These are phyloP conservation scores for Theobroma cacao DNA, from an alignment of 345 rosid genomes.

Conservation along the genomic window DNA sequence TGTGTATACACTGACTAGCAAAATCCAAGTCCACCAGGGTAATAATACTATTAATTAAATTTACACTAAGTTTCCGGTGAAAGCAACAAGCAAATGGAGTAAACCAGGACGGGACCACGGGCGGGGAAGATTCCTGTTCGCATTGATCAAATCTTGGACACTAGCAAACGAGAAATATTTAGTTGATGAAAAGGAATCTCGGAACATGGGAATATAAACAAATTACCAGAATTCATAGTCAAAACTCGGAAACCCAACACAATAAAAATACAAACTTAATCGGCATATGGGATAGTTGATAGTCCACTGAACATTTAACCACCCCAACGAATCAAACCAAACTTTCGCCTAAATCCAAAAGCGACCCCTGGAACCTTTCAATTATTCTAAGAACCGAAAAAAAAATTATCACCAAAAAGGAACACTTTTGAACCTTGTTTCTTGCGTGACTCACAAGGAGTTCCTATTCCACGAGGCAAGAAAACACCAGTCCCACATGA, in stretches of 20 bases:
- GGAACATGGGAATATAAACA: slow-evolving; percentile 1
- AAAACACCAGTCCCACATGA: slow-evolving; percentile 93
- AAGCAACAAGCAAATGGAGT: not conserved
- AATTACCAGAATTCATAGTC: not conserved
- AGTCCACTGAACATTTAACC: slow-evolving; percentile 15
- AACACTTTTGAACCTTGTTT: slow-evolving; percentile 42
- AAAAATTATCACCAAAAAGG: not conserved
- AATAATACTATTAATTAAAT: not conserved
- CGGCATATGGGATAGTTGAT: not conserved
- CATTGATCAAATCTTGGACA: slow-evolving; percentile 12
- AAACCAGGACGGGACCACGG: slow-evolving; percentile 20
- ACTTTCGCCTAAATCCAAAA: not conserved
- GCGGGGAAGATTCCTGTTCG: slow-evolving; percentile 18
- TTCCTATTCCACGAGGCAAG: slow-evolving; percentile 55
- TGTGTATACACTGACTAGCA: not conserved
- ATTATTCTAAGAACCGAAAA: not conserved
- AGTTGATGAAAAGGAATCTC: slow-evolving; percentile 31
- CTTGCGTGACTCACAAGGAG: slow-evolving; percentile 47
- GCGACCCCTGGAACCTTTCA: not conserved
- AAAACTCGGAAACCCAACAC: not conserved
- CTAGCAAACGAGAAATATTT: not conserved
- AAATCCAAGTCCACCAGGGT: not conserved
- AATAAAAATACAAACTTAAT: slow-evolving; percentile 12
- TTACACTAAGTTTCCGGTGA: not conserved
- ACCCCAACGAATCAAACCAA: slow-evolving; percentile 18